These are phyloP conservation scores for Tulasnella sp. DNA, from an alignment of 768 basidiomycete genomes.

Conservation along the genomic window DNA sequence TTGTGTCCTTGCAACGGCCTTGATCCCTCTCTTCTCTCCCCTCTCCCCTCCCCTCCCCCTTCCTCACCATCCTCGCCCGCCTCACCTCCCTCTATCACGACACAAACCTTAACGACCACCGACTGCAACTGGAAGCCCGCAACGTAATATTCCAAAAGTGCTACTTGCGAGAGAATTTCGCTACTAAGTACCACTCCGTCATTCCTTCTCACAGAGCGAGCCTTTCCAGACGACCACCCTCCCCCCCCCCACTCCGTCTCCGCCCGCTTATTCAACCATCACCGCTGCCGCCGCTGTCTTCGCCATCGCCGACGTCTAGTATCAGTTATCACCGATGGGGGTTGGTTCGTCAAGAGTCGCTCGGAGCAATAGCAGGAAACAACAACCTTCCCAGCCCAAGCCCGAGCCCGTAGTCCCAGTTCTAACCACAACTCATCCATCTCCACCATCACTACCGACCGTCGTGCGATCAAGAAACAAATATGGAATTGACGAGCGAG, in stretches of 20 bases:
- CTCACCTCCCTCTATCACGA: background rate
- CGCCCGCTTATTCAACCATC: background rate
- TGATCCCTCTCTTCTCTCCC: background rate
- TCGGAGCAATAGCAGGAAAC: background rate
- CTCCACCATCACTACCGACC: background rate
- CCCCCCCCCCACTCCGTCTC: background rate
- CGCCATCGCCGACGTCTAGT: background rate
- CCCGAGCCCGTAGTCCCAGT: background rate
- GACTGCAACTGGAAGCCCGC: background rate
- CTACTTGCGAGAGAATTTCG: background rate
- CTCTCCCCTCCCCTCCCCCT: background rate
- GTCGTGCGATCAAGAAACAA: slow-evolving; percentile 4
- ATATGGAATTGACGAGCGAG: background rate
- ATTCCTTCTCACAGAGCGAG: background rate
- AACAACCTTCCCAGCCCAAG: background rate
- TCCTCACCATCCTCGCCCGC: background rate
- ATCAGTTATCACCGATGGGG: slow-evolving; percentile 7
- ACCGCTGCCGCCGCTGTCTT: background rate
- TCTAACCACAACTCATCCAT: background rate
- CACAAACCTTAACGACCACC: background rate
- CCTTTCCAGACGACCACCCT: background rate
- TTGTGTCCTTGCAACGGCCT: background rate
- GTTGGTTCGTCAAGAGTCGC: slow-evolving; percentile 12
- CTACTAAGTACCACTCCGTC: background rate
- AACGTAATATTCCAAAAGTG: slow-evolving; percentile 3